These are phyloP conservation scores for Lippia alba DNA, from an alignment of 305 asterid genomes.

Conservation along the genomic window DNA sequence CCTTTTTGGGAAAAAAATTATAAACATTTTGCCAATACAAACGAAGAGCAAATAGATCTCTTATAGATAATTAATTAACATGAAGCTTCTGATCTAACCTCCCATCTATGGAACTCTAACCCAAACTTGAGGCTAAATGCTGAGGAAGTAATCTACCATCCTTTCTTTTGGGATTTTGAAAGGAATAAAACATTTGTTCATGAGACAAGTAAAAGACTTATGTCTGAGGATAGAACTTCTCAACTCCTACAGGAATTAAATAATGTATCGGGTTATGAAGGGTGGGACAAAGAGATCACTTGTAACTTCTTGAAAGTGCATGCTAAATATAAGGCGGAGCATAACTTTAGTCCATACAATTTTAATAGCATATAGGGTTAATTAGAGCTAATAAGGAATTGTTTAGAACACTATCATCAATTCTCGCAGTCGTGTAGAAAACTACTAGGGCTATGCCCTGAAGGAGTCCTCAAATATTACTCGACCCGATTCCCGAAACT, in stretches of 20 bases:
- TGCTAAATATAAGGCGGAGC: too few relatives aligned
- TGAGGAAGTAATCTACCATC: constrained; percentile 59
- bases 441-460: constrained; percentile 76
- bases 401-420: constrained; percentile 82
- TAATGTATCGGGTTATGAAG: constrained; percentile 57
- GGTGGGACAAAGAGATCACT: constrained; percentile 64
- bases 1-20: constrained; percentile 69
- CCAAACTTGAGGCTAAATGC: constrained; percentile 85
- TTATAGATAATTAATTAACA: constrained; percentile 80
- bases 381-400: constrained; percentile 74
- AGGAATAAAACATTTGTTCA: constrained; percentile 79
- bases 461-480: constrained; percentile 76
- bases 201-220: constrained; percentile 83
- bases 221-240: constrained; percentile 79
- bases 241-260: constrained; percentile 68
- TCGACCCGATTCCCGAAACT: constrained; percentile 76
- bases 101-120: constrained; percentile 62
- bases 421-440: constrained; percentile 69
- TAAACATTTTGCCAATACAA: constrained; percentile 79
- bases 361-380: constrained; percentile 77
- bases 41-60: constrained; percentile 65
- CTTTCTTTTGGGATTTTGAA: constrained; percentile 82
- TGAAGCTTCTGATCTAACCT: constrained; percentile 76
- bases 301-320: too few relatives aligned
- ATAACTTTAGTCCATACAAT: constrained; percentile 59